Conservation (phyloP, 352 stramenopile species). For the Phytophthora cactorum region DNA sequence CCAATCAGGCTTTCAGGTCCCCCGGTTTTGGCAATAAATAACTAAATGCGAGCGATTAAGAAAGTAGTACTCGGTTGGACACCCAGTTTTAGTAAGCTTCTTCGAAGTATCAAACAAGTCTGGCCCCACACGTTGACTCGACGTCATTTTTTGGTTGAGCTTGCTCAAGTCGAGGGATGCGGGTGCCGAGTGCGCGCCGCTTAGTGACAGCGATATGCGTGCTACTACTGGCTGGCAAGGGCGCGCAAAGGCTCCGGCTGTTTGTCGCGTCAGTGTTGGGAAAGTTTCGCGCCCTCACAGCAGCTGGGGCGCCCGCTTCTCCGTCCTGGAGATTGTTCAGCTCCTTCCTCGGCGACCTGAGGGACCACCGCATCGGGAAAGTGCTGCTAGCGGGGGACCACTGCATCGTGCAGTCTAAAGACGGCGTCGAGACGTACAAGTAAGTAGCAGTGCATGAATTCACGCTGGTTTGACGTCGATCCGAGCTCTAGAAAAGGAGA, state of each 20-base stretch:
- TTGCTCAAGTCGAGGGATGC: slow-evolving; percentile 17
- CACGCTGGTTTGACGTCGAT: neutral
- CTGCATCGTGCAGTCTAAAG: slow-evolving; percentile 59
- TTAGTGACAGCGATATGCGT: slow-evolving; percentile 43
- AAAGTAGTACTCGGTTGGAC: no score
- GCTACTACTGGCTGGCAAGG: slow-evolving; percentile 35
- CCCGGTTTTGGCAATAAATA: no score
- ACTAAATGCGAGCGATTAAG: no score
- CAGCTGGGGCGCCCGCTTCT: slow-evolving; percentile 17
- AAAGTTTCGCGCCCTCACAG: slow-evolving; percentile 22
- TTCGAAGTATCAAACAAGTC: no score
- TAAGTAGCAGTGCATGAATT: slow-evolving; percentile 29
- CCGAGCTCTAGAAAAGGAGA: no score
- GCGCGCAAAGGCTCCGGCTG: slow-evolving; percentile 29
- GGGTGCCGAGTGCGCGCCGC: slow-evolving; percentile 41
- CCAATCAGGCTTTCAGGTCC: no score
- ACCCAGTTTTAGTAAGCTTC: no score
- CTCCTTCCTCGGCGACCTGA: slow-evolving; percentile 63
- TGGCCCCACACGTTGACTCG: neutral
- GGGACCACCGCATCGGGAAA: slow-evolving; percentile 52
- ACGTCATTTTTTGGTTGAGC: neutral
- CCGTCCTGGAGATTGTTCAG: slow-evolving; percentile 74
- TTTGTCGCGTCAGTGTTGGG: slow-evolving; percentile 49
- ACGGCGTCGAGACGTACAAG: slow-evolving; percentile 59
- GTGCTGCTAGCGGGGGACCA: slow-evolving; percentile 69